Percentiles rank a stretch among this genome's conserved stretches.
Conservation (phyloP, 139 green algal species). For the Haematococcus sp. region DNA sequence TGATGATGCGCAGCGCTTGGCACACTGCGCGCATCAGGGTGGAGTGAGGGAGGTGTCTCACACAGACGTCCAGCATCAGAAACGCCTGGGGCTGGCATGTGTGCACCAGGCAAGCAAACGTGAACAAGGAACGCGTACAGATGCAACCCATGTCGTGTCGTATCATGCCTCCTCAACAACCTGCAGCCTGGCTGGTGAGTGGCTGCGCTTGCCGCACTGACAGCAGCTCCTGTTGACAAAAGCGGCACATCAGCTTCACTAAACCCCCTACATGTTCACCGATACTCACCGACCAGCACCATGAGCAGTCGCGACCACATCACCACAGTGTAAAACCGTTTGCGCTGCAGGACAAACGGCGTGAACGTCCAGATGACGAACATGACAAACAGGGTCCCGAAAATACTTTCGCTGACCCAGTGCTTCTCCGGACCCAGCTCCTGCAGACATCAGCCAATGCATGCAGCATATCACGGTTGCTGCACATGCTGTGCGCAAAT, state of each 20-base stretch:
- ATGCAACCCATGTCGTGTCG: too few species aligned
- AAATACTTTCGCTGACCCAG: conserved; percentile 84
- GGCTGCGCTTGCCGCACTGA: too few species aligned
- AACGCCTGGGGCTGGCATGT: background rate
- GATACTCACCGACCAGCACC: conserved; percentile 49
- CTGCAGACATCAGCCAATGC: conserved; percentile 25
- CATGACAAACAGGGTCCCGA: conserved; percentile 63
- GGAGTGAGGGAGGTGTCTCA: background rate
- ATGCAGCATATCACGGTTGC: background rate
- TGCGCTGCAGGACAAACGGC: conserved; percentile 75
- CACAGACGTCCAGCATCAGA: too few species aligned
- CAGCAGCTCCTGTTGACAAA: too few species aligned
- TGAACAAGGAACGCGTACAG: background rate
- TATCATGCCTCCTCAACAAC: too few species aligned
- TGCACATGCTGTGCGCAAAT: background rate
- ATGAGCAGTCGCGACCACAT: conserved; percentile 77
- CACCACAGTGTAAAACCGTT: conserved; percentile 89
- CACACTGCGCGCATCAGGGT: conserved; percentile 52
- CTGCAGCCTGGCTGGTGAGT: too few species aligned
- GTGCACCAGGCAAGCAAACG: background rate
- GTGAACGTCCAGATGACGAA: conserved; percentile 87
- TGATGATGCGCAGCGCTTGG: conserved; percentile 84
- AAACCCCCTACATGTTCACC: too few species aligned
- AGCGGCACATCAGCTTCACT: too few species aligned
- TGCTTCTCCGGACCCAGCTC: conserved; percentile 70